Evolutionary conservation across 371 early-diverging fungal genomes (phyloP).

Genomic region (Mortierella sp.): DNA sequence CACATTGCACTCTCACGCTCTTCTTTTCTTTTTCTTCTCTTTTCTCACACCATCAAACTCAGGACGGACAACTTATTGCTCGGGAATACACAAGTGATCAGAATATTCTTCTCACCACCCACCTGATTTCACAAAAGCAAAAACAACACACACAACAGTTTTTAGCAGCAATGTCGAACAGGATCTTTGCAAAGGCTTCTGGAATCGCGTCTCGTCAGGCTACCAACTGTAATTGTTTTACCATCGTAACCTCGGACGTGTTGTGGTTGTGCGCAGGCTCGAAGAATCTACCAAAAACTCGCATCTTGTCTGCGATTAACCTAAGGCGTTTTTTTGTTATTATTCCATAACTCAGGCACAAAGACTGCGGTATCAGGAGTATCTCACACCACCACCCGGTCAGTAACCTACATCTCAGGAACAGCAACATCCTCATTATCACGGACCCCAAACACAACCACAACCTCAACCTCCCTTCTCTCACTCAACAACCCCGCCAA

Average conservation of each 20-base stretch:
- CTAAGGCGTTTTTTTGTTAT: too few species aligned
- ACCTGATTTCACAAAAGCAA: not conserved
- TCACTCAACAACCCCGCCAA: not conserved
- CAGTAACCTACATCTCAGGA: not conserved
- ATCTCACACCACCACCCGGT: not conserved
- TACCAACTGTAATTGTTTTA: not conserved
- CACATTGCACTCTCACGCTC: not conserved
- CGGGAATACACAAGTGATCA: not conserved
- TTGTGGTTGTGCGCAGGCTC: not conserved
- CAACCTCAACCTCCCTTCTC: not conserved
- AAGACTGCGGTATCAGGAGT: not conserved
- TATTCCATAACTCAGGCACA: not conserved
- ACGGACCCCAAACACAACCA: not conserved
- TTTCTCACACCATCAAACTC: not conserved
- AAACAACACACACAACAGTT: not conserved
- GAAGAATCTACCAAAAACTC: not conserved
- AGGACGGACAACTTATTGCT: too few species aligned
- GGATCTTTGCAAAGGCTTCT: not conserved
- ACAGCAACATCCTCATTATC: not conserved
- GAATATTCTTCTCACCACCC: not conserved
- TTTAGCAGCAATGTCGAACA: not conserved
- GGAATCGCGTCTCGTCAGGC: slow-evolving; percentile 4
- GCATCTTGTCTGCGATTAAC: not conserved
- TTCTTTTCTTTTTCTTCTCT: not conserved
- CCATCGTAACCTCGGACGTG: not conserved